Percentiles rank a stretch among this genome's conserved stretches.
Evolutionary conservation across 2,329 filamentous ascomycete genomes (phyloP).

Genomic region (Corinectria fuckeliana): DNA sequence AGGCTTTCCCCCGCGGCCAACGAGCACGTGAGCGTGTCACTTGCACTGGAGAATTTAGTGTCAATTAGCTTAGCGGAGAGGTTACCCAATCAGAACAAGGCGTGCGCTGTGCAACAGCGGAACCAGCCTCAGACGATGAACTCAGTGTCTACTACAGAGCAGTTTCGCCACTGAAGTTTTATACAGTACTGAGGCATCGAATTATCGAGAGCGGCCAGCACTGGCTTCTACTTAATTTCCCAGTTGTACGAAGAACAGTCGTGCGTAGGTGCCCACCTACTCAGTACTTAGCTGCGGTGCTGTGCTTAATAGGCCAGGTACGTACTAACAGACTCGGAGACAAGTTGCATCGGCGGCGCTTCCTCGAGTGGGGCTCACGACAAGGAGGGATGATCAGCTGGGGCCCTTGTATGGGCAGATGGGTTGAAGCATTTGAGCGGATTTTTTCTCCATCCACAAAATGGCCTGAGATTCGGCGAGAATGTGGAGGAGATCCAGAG

Average conservation of each 20-base stretch:
- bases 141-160: not conserved
- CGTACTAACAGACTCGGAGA: not conserved
- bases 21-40: constrained; percentile 25
- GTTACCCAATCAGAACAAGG: constrained; percentile 15
- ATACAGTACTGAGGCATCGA: no score
- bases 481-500: not conserved
- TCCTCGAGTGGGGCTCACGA: constrained; percentile 9
- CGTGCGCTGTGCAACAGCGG: not conserved
- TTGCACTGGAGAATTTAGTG: constrained; percentile 27
- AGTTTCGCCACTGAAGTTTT: not conserved
- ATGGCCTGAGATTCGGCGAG: constrained; percentile 9
- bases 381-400: constrained; percentile 16
- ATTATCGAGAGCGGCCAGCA: no score
- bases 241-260: no score
- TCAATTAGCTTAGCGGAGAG: constrained; percentile 22
- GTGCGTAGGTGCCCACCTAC: no score
- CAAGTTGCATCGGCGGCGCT: constrained; percentile 3
- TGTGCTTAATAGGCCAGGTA: not conserved
- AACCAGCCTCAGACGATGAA: not conserved
- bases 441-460: not conserved
- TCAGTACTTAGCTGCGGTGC: not conserved
- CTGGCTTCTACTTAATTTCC: no score
- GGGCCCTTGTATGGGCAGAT: constrained; percentile 6
- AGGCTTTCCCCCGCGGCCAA: constrained; percentile 15
- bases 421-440: constrained; percentile 13